phyloP scores from a whole-genome alignment of 139 green algal species.

The Pseudopediastrum boryanum region DNA sequence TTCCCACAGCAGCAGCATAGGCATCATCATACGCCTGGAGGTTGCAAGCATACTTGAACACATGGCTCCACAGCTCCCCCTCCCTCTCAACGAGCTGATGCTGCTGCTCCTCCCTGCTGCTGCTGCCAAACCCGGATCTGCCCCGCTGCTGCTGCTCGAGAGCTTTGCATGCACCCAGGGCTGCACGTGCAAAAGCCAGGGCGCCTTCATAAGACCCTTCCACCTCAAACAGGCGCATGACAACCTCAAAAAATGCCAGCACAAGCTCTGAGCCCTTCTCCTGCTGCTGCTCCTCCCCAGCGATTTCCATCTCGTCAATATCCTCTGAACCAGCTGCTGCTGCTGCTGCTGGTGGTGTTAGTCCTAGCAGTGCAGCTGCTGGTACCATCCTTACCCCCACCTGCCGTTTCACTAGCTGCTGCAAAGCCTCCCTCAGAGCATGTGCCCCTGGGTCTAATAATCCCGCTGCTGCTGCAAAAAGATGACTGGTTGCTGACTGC shows the following conservation, averaged over 20 bases:
- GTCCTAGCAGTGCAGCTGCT: too few species aligned
- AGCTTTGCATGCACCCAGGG: slow-evolving; percentile 33
- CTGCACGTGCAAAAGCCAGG: slow-evolving; percentile 47
- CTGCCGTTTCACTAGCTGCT: too few species aligned
- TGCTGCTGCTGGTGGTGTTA: too few species aligned
- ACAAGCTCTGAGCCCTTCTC: slow-evolving; percentile 12
- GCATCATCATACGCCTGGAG: slow-evolving; percentile 46
- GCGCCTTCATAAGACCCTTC: slow-evolving; percentile 50
- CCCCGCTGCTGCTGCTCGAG: slow-evolving; percentile 20
- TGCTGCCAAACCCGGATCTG: too few species aligned
- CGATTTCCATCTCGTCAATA: too few species aligned
- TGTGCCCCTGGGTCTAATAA: slow-evolving; percentile 25
- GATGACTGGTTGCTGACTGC: slow-evolving; percentile 46
- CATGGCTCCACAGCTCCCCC: slow-evolving; percentile 53
- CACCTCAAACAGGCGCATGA: slow-evolving; percentile 57
- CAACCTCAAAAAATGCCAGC: slow-evolving; percentile 49
- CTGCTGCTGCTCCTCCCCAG: background rate
- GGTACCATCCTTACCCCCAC: too few species aligned
- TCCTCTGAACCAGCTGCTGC: too few species aligned
- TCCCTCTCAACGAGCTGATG: too few species aligned
- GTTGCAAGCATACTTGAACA: slow-evolving; percentile 49
- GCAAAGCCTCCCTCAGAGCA: too few species aligned
- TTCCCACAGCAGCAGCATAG: slow-evolving; percentile 53
- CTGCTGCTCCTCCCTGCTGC: too few species aligned
- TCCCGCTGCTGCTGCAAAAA: slow-evolving; percentile 56